Conservation (phyloP, 441 rosid species). For the Erodium chrysanthum region DNA sequence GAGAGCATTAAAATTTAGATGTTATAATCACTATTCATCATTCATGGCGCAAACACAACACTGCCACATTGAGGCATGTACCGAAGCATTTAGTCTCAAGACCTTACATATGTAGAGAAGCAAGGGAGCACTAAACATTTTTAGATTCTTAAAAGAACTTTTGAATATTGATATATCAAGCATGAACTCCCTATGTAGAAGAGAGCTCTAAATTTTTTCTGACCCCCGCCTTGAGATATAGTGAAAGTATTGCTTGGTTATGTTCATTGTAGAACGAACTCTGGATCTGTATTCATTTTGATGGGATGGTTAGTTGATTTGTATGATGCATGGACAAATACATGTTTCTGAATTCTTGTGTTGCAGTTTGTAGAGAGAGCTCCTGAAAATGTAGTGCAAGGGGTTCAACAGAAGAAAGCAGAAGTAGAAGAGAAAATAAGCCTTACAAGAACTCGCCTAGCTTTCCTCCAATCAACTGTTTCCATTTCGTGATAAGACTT, state of each 20-base stretch:
- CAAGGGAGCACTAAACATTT: too few species aligned
- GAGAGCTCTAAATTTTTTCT: too few species aligned
- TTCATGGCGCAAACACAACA: not conserved
- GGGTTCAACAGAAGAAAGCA: slow-evolving; percentile 66
- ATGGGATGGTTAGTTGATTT: not conserved
- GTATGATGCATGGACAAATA: not conserved
- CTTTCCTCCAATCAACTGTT: slow-evolving; percentile 57
- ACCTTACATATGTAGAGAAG: too few species aligned
- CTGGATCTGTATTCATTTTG: not conserved
- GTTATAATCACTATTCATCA: not conserved
- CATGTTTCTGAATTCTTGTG: slow-evolving; percentile 4
- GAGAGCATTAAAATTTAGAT: not conserved
- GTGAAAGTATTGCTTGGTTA: not conserved
- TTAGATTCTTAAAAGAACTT: too few species aligned
- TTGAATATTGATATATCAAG: too few species aligned
- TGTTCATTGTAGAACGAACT: not conserved
- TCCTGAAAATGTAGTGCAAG: slow-evolving; percentile 69
- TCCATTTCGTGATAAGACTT: slow-evolving; percentile 33
- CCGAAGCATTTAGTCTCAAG: too few species aligned
- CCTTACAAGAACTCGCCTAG: slow-evolving; percentile 68
- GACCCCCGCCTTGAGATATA: too few species aligned
- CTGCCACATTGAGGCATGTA: not conserved
- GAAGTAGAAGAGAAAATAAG: slow-evolving; percentile 79
- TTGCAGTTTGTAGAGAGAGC: slow-evolving; percentile 76
- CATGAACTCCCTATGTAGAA: too few species aligned